Conservation (phyloP, 495 filamentous ascomycete species). For the Neurospora discreta region DNA sequence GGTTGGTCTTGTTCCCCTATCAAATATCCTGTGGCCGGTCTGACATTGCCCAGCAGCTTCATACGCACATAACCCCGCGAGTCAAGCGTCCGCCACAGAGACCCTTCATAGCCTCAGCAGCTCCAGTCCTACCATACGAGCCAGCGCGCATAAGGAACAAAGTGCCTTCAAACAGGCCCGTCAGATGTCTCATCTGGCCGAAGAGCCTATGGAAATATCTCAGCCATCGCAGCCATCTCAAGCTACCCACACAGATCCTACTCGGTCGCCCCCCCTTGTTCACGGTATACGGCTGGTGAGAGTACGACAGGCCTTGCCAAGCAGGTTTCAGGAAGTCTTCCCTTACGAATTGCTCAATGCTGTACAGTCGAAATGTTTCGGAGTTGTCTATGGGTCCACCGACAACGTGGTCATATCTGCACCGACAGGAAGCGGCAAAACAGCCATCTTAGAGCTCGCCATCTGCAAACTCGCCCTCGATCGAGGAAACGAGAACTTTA, state of each 20-base stretch:
- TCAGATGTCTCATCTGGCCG: not conserved
- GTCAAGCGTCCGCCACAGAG: not conserved
- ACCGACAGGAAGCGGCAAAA: conserved; percentile 92
- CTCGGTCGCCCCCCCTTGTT: conserved; percentile 26
- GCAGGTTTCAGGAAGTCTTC: conserved; percentile 67
- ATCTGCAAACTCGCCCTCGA: conserved; percentile 67
- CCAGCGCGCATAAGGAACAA: conserved; percentile 1
- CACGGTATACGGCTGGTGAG: conserved; percentile 65
- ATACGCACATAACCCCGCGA: not conserved
- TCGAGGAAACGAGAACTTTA: conserved; percentile 59
- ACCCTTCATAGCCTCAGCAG: not conserved
- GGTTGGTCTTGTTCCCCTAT: not conserved
- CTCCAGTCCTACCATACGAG: conserved; percentile 10
- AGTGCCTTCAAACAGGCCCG: not conserved
- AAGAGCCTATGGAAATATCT: not conserved
- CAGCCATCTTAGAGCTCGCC: conserved; percentile 79
- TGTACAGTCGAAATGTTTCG: conserved; percentile 82
- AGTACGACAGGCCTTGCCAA: conserved; percentile 57
- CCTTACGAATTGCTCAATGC: conserved; percentile 79
- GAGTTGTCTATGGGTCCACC: conserved; percentile 54
- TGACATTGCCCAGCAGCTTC: not conserved
- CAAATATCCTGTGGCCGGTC: not conserved
- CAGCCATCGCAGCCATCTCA: not conserved
- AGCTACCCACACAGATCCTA: not conserved
- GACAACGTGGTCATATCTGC: conserved; percentile 85